A percentile compares a stretch with the other conserved stretches of the same genome.
Evolutionary conservation across 768 basidiomycete genomes (phyloP).

Genomic region (Sarcomyxa edulis): DNA sequence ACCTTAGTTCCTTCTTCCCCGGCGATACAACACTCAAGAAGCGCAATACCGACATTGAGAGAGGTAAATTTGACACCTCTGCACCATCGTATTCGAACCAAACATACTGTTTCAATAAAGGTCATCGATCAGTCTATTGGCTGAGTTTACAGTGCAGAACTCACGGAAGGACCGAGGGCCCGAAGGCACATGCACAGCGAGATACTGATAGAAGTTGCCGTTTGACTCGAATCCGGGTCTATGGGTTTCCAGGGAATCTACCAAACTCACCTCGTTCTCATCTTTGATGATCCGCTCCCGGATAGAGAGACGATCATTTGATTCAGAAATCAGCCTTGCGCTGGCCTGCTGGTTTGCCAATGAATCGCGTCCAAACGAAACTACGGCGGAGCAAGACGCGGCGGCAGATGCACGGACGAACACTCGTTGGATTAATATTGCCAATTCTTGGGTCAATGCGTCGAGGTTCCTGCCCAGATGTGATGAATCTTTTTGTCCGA

Average conservation of each 20-base stretch:
- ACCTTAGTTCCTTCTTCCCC: constrained; percentile 31
- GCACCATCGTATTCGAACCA: constrained; percentile 48
- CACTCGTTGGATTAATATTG: constrained; percentile 51
- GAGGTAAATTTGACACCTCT: constrained; percentile 29
- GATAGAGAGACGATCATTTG: constrained; percentile 28
- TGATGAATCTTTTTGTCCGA: constrained; percentile 43
- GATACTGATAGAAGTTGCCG: constrained; percentile 39
- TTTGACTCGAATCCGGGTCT: not conserved
- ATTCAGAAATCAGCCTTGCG: constrained; percentile 24
- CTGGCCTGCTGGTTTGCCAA: constrained; percentile 22
- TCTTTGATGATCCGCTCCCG: constrained; percentile 49
- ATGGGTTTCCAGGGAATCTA: constrained; percentile 9
- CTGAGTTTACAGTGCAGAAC: no score
- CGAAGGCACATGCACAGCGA: constrained; percentile 39
- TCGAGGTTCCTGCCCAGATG: constrained; percentile 67
- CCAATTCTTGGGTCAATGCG: constrained; percentile 57
- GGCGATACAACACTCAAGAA: constrained; percentile 51
- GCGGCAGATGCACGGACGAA: constrained; percentile 62
- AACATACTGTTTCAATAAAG: constrained; percentile 46
- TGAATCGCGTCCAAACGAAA: constrained; percentile 25
- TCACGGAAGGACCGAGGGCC: constrained; percentile 40
- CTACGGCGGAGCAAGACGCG: constrained; percentile 53
- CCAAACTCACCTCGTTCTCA: constrained; percentile 44
- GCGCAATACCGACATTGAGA: constrained; percentile 41
- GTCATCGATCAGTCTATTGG: no score